Conservation (phyloP, 202 grass and related monocot genomes). For the Sporobolus alterniflorus region DNA sequence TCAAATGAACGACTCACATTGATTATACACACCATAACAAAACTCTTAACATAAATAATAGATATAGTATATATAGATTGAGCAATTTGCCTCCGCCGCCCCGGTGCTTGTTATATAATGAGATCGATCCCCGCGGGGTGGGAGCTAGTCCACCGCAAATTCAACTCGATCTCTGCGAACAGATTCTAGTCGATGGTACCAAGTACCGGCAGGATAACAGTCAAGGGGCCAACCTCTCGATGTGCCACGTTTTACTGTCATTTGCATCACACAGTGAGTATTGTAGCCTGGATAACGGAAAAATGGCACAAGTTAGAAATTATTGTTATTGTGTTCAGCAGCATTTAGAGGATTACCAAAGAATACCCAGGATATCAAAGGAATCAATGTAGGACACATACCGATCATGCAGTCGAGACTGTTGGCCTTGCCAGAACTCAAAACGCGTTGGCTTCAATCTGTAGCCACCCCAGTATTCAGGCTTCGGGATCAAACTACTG, state of each 20-base stretch:
- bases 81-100: no score
- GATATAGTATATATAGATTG: no score
- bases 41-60: no score
- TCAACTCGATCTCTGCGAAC: no score
- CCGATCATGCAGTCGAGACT: constrained; percentile 94
- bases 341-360: background rate
- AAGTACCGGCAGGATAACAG: constrained; percentile 33
- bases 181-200: background rate
- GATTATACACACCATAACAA: no score
- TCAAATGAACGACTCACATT: no score
- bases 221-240: constrained; percentile 88
- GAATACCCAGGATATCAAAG: background rate
- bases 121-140: no score
- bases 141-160: no score
- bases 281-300: constrained; percentile 55
- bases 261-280: constrained; percentile 58
- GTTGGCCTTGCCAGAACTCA: constrained; percentile 99
- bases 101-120: no score
- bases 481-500: constrained; percentile 80
- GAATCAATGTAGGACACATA: constrained; percentile 30
- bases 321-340: background rate
- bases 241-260: constrained; percentile 59
- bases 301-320: constrained; percentile 3
- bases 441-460: constrained; percentile 80
- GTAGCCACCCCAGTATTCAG: constrained; percentile 93